phyloP scores from a whole-genome alignment of 2,329 filamentous ascomycete species.

The Venturia oleaginea region DNA sequence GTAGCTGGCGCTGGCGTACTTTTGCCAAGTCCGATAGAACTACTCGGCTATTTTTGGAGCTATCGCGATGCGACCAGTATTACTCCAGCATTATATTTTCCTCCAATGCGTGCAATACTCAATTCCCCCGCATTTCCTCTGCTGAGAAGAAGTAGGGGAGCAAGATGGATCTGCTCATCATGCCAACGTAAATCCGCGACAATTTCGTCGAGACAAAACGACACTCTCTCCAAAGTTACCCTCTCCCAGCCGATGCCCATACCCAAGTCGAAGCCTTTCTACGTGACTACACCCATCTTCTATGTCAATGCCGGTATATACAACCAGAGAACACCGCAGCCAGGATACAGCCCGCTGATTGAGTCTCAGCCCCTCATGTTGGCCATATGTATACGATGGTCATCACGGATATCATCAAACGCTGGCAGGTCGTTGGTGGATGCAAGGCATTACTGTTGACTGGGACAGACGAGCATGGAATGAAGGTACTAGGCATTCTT shows the following conservation, averaged over 20 bases:
- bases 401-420: constrained; percentile 80
- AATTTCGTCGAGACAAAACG: neutral
- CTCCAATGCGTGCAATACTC: constrained; percentile 1
- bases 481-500: constrained; percentile 59
- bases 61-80: neutral
- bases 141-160: neutral
- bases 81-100: too few relatives aligned
- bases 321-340: constrained; percentile 8
- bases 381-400: constrained; percentile 93
- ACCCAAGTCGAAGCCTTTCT: constrained; percentile 65
- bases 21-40: neutral
- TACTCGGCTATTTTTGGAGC: neutral
- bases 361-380: constrained; percentile 67
- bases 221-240: neutral
- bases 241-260: neutral
- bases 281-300: constrained; percentile 94
- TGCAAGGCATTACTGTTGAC: constrained; percentile 67
- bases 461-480: constrained; percentile 93
- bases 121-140: neutral
- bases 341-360: constrained; percentile 6
- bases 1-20: neutral
- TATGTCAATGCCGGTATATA: constrained; percentile 86
- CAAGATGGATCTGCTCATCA: constrained; percentile 4
- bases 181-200: constrained; percentile 4
- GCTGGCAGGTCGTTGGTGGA: constrained; percentile 76